Evolutionary conservation across 257 asterid genomes (phyloP), one percentile per base, ranked within the genome.

Genomic region (Verbascum thapsus): DNA sequence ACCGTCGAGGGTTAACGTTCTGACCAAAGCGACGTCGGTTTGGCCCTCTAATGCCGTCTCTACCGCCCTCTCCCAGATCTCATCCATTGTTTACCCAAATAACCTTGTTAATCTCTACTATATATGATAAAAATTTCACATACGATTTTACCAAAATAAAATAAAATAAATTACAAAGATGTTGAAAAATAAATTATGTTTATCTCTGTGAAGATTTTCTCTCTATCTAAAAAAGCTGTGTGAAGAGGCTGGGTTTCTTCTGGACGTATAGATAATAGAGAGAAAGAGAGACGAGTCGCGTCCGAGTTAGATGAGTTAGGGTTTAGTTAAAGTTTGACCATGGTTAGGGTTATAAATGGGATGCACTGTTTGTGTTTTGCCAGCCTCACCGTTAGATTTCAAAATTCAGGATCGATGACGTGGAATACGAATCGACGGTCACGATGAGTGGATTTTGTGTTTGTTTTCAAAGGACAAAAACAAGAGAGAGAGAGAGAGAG

Each of bases 51-150:
- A 71, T 20, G 98, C 95, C 17, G 94, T 81, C 79, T 83, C 96
- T 74, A 91, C 89, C 59, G 97, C 96, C 58, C 88, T 85, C 78
- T 86, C 97, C 97, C 98, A 91, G 78, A 84, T 86, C 88, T 87
- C 95, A 66, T 91, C 96, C 98, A 91, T 91, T 60, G 61, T 62
- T 61, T 34, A 6, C 47, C 16, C 71, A 64, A 64, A 23, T n/a
- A n/a, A n/a, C 43, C 47, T 61, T 42, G 17, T 50, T 45, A 26
- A 2, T 7, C 51, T 32, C 49, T 37, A 60, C 57, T 42, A 48
- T 53, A 13, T 26, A 51, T 26, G 3, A 1, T 26, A 68, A 51
- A n/a, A n/a, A n/a, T n/a, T 54, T 50, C 48, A 53, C 70, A 15
- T 35, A 39, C 23, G 38, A 49, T 62, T 7, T n/a, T n/a, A n/a